Evolutionary conservation across 805 yeast species (phyloP).

Genomic region (Kazachstania taianensis): DNA sequence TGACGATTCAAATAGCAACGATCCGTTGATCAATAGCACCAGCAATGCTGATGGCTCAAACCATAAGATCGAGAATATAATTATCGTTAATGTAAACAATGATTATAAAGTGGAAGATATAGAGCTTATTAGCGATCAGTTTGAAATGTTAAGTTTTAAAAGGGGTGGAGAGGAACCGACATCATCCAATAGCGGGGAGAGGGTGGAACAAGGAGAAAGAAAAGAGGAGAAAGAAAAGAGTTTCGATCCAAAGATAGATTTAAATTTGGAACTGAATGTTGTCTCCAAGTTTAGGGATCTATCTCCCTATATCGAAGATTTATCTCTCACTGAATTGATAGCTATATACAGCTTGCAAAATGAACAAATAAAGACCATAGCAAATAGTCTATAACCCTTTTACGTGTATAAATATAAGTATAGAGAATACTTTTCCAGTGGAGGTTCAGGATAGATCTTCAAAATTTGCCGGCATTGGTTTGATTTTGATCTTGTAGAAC

Average conservation of each 20-base stretch:
- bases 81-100: slow-evolving; percentile 18
- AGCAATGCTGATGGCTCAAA: slow-evolving; percentile 7
- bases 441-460: slow-evolving; percentile 32
- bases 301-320: slow-evolving; percentile 7
- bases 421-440: not conserved
- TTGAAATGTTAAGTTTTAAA: slow-evolving; percentile 16
- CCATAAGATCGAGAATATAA: slow-evolving; percentile 18
- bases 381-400: slow-evolving; percentile 13
- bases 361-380: slow-evolving; percentile 18
- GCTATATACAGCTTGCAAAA: slow-evolving; percentile 20
- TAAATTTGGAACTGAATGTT: slow-evolving; percentile 17
- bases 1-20: slow-evolving; percentile 25
- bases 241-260: slow-evolving; percentile 5
- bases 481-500: slow-evolving; percentile 81
- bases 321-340: slow-evolving; percentile 17
- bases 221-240: not conserved
- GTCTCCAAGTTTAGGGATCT: slow-evolving; percentile 21
- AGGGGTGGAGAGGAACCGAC: too few relatives aligned
- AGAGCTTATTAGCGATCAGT: slow-evolving; percentile 22
- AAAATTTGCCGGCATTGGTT: slow-evolving; percentile 81
- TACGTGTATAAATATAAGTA: too few relatives aligned
- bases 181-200: not conserved
- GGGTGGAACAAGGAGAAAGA: not conserved
- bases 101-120: slow-evolving; percentile 13
- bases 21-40: too few relatives aligned